phyloP scores from a whole-genome alignment of 2,329 filamentous ascomycete genomes.

The Aspergillus candidus region DNA sequence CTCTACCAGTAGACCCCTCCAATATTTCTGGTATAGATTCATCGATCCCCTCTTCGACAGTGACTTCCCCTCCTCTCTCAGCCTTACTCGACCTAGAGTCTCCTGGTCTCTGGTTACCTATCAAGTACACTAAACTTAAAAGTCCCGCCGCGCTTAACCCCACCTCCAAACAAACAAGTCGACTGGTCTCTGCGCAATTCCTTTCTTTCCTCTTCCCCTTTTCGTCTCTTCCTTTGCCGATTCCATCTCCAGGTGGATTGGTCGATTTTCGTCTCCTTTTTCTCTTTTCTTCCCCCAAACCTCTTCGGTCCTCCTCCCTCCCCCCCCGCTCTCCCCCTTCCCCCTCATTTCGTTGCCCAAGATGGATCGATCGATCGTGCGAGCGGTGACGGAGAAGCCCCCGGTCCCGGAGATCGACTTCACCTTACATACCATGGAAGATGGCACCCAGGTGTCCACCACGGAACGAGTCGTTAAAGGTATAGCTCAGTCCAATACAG shows the following conservation, averaged over 20 bases:
- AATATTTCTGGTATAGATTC: too few relatives aligned
- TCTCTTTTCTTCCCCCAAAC: conserved; percentile 1
- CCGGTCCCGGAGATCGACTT: conserved; percentile 97
- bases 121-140: conserved; percentile 3
- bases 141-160: conserved; percentile 18
- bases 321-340: conserved; percentile 4
- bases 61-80: neutral
- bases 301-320: neutral
- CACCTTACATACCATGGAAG: conserved; percentile 96
- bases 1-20: neutral
- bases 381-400: conserved; percentile 90
- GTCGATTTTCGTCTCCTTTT: conserved; percentile 1
- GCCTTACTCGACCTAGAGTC: neutral
- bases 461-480: conserved; percentile 97
- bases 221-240: neutral
- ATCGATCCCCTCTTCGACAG: neutral
- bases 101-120: conserved; percentile 6
- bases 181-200: conserved; percentile 7
- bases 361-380: conserved; percentile 57
- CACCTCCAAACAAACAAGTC: conserved; percentile 10
- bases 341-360: conserved; percentile 14
- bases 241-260: too few relatives aligned
- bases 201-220: conserved; percentile 6
- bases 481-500: conserved; percentile 37
- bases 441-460: conserved; percentile 91